Evolutionary conservation across 345 rosid genomes (phyloP), one percentile per base, ranked within the genome.

Genomic region (Aurinia saxatilis): DNA sequence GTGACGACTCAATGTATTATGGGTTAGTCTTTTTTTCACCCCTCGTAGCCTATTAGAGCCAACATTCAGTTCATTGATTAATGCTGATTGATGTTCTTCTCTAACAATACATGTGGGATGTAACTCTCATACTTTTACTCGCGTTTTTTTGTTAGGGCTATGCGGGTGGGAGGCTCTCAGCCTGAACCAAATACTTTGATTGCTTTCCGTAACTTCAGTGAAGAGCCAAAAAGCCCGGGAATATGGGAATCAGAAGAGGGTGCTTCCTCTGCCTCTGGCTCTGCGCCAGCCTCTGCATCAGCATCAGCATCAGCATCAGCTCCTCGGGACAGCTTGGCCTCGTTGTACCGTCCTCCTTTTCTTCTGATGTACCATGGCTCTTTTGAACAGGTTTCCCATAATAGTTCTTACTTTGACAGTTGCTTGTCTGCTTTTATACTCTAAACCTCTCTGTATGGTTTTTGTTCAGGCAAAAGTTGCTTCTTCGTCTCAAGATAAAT

Each of bases 341-440:
- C 98, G 12, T 77, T 95, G 45, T 95, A 90, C 47, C 91, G 98
- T 9, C 98, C 98, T 70, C 99, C 99, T 29, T 84, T 84, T 59
- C 86, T 82, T 72, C 65, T 95, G 56, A 88, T 95, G 95, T 82
- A 74, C 61, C 83, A 77, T 2, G 97, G 99, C 41, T 79, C 99
- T 8, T 95, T 95, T 74, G 99, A 95, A 68, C 84, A 88, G 92
- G 97, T 85, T 30, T 21, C 54, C 33, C 15, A 59, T 60, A 12
- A 40, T 31, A 33, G 29, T 36, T 50, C 41, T 23, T 57, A 10
- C 33, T 17, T 14, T 11, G 25, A 23, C 29, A 6, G 36, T 58
- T 45, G 38, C 13, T 34, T 42, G 8, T 35, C 25, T 19, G 54
- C 41, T 34, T 57, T 57, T 40, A 31, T 50, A 40, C 44, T 45